phyloP scores from a whole-genome alignment of 805 yeast species.

The Tetrapisispora fleetii region DNA sequence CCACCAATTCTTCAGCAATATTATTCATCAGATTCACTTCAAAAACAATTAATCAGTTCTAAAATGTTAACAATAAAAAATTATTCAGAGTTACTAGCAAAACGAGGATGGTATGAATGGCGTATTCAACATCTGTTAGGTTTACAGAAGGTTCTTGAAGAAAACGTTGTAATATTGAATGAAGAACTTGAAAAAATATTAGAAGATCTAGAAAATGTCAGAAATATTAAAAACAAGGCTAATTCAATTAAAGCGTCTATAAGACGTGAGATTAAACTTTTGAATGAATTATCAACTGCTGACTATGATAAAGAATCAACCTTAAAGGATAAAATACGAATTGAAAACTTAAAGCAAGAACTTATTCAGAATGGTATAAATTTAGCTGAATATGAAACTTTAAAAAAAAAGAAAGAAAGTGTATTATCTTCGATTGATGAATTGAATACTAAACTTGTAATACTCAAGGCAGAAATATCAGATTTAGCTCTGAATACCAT shows the following conservation, averaged over 20 bases:
- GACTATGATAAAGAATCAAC: slow-evolving; percentile 6
- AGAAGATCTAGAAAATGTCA: slow-evolving; percentile 6
- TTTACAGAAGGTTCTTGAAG: slow-evolving; percentile 28
- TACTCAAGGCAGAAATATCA: neutral
- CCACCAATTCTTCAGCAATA: slow-evolving; percentile 44
- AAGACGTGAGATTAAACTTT: slow-evolving; percentile 14
- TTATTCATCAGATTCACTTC: slow-evolving; percentile 32
- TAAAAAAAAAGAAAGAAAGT: slow-evolving; percentile 3
- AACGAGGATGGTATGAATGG: slow-evolving; percentile 56
- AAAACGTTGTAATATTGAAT: slow-evolving; percentile 17
- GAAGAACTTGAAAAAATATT: slow-evolving; percentile 19
- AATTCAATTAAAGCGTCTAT: slow-evolving; percentile 11
- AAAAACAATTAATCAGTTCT: slow-evolving; percentile 35
- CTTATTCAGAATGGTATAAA: slow-evolving; percentile 7
- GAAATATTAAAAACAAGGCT: slow-evolving; percentile 7
- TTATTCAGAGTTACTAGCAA: slow-evolving; percentile 43
- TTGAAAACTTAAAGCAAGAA: slow-evolving; percentile 12
- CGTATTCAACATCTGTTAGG: slow-evolving; percentile 41
- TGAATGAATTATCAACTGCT: slow-evolving; percentile 10
- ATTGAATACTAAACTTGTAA: slow-evolving; percentile 1
- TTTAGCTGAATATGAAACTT: slow-evolving; percentile 4
- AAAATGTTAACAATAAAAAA: slow-evolving; percentile 42
- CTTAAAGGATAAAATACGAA: slow-evolving; percentile 9
- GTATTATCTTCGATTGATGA: slow-evolving; percentile 2
- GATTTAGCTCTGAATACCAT: neutral